A percentile compares a stretch with the other conserved stretches of the same genome.
phyloP scores from a whole-genome alignment of 2,329 filamentous ascomycete species.

The Ophiocordyceps camponoti-leonardi region DNA sequence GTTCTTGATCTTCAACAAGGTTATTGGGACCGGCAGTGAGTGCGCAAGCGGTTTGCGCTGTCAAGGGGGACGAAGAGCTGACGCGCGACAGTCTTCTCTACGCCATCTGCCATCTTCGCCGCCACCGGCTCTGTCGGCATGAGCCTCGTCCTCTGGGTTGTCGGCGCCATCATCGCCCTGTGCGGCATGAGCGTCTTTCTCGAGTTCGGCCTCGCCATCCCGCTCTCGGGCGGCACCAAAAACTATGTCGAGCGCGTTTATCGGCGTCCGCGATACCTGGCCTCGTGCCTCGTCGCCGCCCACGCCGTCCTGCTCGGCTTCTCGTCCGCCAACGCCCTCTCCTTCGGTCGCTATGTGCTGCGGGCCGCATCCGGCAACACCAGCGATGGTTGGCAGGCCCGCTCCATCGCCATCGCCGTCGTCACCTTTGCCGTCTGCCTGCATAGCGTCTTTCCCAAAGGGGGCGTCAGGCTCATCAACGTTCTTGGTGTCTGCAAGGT shows the following conservation, averaged over 20 bases:
- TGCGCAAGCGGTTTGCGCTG: not conserved
- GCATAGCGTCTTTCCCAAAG: constrained; percentile 35
- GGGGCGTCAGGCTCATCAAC: constrained; percentile 42
- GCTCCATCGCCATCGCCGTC: constrained; percentile 36
- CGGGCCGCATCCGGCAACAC: constrained; percentile 35
- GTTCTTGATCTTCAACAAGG: constrained; percentile 39
- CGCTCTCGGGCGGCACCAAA: constrained; percentile 50
- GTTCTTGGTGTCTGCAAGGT: constrained; percentile 44
- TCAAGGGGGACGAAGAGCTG: not conserved
- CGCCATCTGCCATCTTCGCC: constrained; percentile 32
- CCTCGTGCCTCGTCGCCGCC: constrained; percentile 44
- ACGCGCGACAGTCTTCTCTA: constrained; percentile 28
- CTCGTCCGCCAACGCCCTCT: constrained; percentile 52
- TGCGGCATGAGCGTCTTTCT: constrained; percentile 44
- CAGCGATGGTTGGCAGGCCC: constrained; percentile 35
- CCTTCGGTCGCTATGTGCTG: constrained; percentile 48
- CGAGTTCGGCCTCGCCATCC: constrained; percentile 56
- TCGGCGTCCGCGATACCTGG: constrained; percentile 42
- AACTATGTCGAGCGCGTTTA: constrained; percentile 58
- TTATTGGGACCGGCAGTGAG: constrained; percentile 40
- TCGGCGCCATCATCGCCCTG: constrained; percentile 42
- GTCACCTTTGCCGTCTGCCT: constrained; percentile 36
- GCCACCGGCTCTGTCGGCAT: constrained; percentile 32
- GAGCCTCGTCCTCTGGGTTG: constrained; percentile 34
- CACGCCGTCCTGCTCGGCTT: constrained; percentile 49